phyloP scores from a whole-genome alignment of 176 grass and related monocot species.

The Juncus effusus region DNA sequence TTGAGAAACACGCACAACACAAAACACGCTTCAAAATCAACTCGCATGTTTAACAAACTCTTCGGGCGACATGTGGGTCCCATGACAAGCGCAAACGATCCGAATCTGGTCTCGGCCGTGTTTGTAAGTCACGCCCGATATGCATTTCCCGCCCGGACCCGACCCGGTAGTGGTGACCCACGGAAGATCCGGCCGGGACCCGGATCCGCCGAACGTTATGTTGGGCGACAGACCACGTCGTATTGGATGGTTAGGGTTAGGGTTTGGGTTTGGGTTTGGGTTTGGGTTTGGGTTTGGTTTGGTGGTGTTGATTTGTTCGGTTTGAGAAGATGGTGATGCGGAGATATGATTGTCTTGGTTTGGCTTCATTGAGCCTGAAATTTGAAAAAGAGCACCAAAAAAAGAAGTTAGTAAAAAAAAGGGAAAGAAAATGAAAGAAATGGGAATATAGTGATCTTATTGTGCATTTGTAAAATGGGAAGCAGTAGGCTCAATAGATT shows the following conservation, averaged over 20 bases:
- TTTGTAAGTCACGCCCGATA: conserved; percentile 96
- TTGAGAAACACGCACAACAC: too few relatives aligned
- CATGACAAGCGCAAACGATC: conserved; percentile 91
- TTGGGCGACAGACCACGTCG: conserved; percentile 64
- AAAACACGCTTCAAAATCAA: background rate
- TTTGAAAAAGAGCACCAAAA: background rate
- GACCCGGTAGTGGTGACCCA: conserved; percentile 78
- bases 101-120: conserved; percentile 59
- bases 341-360: conserved; percentile 30
- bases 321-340: conserved; percentile 42
- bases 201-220: conserved; percentile 80
- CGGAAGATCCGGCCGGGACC: conserved; percentile 78
- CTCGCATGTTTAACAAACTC: conserved; percentile 80
- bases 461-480: too few relatives aligned
- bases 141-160: conserved; percentile 67
- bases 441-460: too few relatives aligned
- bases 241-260: conserved; percentile 54
- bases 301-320: conserved; percentile 16
- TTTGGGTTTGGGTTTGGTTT: conserved; percentile 41
- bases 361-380: conserved; percentile 12
- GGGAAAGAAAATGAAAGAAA: background rate
- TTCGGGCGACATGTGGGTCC: conserved; percentile 62
- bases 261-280: conserved; percentile 12
- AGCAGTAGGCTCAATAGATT: too few relatives aligned
- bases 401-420: background rate